Percentiles rank a stretch among this genome's conserved stretches.
Conservation (phyloP, 495 filamentous ascomycete species). For the Cenococcum geophilum region DNA sequence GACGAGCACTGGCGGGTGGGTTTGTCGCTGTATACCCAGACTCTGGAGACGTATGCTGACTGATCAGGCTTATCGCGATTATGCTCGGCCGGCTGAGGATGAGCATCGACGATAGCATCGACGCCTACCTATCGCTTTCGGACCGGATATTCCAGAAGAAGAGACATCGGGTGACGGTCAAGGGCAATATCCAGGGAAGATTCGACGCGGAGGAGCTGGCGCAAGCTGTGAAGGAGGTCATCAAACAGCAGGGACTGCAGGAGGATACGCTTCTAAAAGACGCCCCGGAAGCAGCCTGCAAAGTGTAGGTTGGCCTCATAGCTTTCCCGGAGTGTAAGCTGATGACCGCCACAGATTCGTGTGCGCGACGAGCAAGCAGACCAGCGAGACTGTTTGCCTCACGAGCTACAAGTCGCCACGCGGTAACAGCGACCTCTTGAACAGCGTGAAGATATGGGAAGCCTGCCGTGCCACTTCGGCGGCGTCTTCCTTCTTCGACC, state of each 20-base stretch:
- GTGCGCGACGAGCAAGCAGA: constrained; percentile 43
- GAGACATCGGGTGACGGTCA: constrained; percentile 8
- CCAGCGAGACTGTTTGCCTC: constrained; percentile 40
- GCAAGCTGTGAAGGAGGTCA: constrained; percentile 41
- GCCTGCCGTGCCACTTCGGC: constrained; percentile 30
- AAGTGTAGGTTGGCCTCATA: constrained; percentile 25
- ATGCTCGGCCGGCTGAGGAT: constrained; percentile 31
- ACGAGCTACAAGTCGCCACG: constrained; percentile 42
- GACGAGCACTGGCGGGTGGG: constrained; percentile 23
- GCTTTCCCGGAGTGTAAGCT: not conserved
- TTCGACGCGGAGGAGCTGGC: constrained; percentile 43
- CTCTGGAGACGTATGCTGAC: not conserved
- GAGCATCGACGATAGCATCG: constrained; percentile 19
- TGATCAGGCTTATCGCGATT: constrained; percentile 20
- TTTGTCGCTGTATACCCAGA: not conserved
- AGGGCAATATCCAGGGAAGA: constrained; percentile 25
- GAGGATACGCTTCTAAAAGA: constrained; percentile 24
- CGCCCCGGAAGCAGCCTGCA: constrained; percentile 20
- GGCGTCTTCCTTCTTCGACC: constrained; percentile 11
- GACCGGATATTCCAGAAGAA: constrained; percentile 10
- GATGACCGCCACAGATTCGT: constrained; percentile 42
- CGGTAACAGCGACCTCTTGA: constrained; percentile 38
- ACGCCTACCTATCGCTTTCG: constrained; percentile 9
- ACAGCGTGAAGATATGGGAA: constrained; percentile 45
- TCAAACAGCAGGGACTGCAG: constrained; percentile 12